Percentiles rank a stretch among this genome's conserved stretches.
These are phyloP conservation scores for Prototheca cutis DNA, from an alignment of 163 green algal genomes.

Conservation along the genomic window DNA sequence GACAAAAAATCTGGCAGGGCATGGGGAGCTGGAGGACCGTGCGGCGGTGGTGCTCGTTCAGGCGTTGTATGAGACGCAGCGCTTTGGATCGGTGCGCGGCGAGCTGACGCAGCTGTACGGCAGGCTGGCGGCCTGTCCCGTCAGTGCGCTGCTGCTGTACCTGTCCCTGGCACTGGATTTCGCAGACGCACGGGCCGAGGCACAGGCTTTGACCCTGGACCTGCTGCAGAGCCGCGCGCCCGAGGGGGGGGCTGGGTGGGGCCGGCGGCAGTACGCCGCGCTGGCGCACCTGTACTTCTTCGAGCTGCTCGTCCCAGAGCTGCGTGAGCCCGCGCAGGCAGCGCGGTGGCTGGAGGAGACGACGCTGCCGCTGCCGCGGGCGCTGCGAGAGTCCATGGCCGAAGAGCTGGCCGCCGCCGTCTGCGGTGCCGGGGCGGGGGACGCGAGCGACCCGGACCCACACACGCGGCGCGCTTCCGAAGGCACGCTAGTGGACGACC, in stretches of 20 bases:
- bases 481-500: neutral
- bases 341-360: conserved; percentile 6
- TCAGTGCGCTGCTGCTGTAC: conserved; percentile 9
- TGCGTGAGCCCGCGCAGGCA: conserved; percentile 12
- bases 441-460: neutral
- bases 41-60: conserved; percentile 21
- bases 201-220: conserved; percentile 6
- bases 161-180: conserved; percentile 15
- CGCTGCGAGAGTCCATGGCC: neutral
- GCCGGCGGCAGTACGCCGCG: conserved; percentile 4
- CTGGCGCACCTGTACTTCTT: conserved; percentile 18
- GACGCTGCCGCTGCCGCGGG: neutral
- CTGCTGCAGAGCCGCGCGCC: conserved; percentile 5
- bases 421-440: no score
- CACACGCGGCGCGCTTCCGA: neutral
- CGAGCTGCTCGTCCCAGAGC: conserved; percentile 7
- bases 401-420: neutral
- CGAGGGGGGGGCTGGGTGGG: neutral
- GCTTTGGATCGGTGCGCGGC: neutral
- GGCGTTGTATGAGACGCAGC: conserved; percentile 16
- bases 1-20: no score
- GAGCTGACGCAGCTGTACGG: conserved; percentile 1
- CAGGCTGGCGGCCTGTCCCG: neutral
- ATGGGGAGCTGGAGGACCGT: conserved; percentile 3
- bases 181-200: neutral